Conservation (phyloP, 2,329 filamentous ascomycete species). For the Eutypella sp. region DNA sequence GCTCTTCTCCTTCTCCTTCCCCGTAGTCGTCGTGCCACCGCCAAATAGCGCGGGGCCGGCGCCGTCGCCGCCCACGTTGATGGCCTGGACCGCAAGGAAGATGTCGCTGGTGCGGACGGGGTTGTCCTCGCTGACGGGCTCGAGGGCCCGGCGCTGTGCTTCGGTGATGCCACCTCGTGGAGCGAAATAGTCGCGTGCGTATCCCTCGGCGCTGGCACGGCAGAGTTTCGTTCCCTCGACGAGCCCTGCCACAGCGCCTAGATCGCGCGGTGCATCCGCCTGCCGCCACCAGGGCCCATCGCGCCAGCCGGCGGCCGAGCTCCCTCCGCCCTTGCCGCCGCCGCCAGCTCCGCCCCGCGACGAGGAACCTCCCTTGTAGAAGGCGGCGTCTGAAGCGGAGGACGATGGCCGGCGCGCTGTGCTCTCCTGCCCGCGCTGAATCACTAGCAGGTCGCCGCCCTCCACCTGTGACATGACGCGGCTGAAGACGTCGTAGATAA, state of each 20-base stretch:
- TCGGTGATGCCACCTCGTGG: conserved; percentile 72
- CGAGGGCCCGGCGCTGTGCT: conserved; percentile 73
- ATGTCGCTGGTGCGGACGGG: conserved; percentile 90
- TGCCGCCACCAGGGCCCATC: conserved; percentile 97
- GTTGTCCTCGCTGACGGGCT: conserved; percentile 76
- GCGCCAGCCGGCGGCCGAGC: conserved; percentile 60
- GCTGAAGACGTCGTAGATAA: conserved; percentile 87
- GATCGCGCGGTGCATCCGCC: conserved; percentile 61
- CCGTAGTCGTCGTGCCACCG: conserved; percentile 45
- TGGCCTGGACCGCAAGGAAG: conserved; percentile 90
- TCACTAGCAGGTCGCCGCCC: conserved; percentile 87
- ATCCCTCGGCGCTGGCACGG: conserved; percentile 81
- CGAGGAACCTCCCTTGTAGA: conserved; percentile 41
- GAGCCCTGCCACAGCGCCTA: conserved; percentile 75
- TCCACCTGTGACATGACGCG: conserved; percentile 99
- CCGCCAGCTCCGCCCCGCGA: too few species aligned
- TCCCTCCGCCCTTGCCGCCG: too few species aligned
- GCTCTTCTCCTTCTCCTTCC: conserved; percentile 49
- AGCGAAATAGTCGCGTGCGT: conserved; percentile 79
- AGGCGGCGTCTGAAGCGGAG: conserved; percentile 51
- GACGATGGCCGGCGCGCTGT: conserved; percentile 63
- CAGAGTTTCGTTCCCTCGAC: conserved; percentile 88
- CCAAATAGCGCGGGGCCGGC: conserved; percentile 65
- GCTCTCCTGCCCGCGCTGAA: conserved; percentile 88
- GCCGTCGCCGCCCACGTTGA: conserved; percentile 60